Evolutionary conservation across 495 filamentous ascomycete species (phyloP), one percentile per base, ranked within the genome.

Genomic region (Geopyxis carbonaria): DNA sequence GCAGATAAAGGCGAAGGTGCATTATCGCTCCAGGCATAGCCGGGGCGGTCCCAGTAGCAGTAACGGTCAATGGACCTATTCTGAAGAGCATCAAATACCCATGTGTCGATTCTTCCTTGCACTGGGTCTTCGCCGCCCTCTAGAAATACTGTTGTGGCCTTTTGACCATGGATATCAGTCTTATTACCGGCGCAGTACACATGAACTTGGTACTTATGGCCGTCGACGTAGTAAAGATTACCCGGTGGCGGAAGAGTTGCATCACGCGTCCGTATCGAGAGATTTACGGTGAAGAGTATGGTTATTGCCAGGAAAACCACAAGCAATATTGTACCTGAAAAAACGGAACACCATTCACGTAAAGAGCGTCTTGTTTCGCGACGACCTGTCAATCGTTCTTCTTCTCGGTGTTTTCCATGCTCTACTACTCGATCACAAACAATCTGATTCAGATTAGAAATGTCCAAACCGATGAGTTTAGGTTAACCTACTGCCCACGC

Each of bases 21-120:
- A 45, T 84, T 85, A 59, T 97, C 89, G 32, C 81, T 38, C 6
- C 33, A 89, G 74, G 79, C 84, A 35, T 85, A 62, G 1, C 89
- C 89, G 1, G 89, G 89, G 15, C 89, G 78, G 51, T 97, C 89
- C 61, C 80, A 91, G 59, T 92, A 94, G 63, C 89, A 97, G 59
- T 89, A 97, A 31, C 86, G 75, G 34, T 59, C 55, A 44, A 97
- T 89, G 20, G 72, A 75, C 19, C 81, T 78, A 40, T 82, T 80
- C 23, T 64, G 59, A 43, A 78, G 67, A 0, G 76, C 70, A 43
- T 69, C 63, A 31, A 70, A 65, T 11, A 72, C 72, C 59, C 91
- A 78, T 22, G 74, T 71, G 58, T 79, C 76, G 34, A 93, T 59
- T 13, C 70, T 67, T 49, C 72, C 61, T 59, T 93, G 81, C n/a